Base-by-base conservation (phyloP, 116 monocot genomes). In the Iris pallida region DNA sequence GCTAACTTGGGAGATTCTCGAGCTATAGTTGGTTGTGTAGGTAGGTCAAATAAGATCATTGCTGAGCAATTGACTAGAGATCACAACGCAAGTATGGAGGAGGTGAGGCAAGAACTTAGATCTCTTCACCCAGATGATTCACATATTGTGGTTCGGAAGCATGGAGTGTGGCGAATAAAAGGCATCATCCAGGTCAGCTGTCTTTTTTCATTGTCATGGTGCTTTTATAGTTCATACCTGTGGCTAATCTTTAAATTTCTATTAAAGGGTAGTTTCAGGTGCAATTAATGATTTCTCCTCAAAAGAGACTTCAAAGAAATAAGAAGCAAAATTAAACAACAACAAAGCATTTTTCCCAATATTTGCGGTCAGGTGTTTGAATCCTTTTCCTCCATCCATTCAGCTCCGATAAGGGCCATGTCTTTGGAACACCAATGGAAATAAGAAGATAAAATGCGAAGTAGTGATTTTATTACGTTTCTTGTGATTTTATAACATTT, bases 1-100 rank as follows among this genome's bases (percentile, higher is more conserved):
- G 93, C 93, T 30, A 94, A 94, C 58, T 61, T 90, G 61, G 93
- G 93, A 40, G 93, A 94, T 80, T 94, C 90, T 9, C 81, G 93
- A 58, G 93, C 80, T 64, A 85, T 94, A 7, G 15, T 94, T 68
- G 93, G 90, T 65, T 86, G 58, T 54, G 71, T 90, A 67, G 68
- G 69, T 51, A 69, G 73, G 53, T 83, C 83, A 43, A 80, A 86
- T 53, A 76, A 75, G 46, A 84, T 89, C 20, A 52, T 80, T 57
- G 94, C 85, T 4, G 85, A 87, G 61, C 94, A 87, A 54, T 49
- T 94, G 63, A 85, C 94, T 15, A 70, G 80, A 42, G 94, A 94
- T 68, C 90, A 94, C 71, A 94, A 90, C 71, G 90, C 90, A 54
- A 70, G 81, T 19, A 55, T 78, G 69, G 86, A 84, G 57, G 87